A percentile compares a stretch with the other conserved stretches of the same genome.
phyloP scores from a whole-genome alignment of 2,329 filamentous ascomycete genomes.

The Taxawa tesnikishii region DNA sequence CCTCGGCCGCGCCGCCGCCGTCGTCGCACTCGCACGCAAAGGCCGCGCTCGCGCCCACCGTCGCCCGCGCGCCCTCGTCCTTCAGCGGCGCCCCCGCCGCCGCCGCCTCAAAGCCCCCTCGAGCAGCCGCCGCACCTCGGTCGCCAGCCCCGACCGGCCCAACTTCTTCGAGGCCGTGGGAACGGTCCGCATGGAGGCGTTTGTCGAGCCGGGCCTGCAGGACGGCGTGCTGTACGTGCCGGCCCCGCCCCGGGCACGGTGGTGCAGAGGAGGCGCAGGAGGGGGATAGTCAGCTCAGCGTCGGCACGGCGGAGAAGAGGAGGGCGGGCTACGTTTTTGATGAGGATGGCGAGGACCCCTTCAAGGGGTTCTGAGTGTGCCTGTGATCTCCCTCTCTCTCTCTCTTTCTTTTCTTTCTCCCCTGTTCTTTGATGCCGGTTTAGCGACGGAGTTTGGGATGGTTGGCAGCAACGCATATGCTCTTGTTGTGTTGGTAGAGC shows the following conservation, averaged over 20 bases:
- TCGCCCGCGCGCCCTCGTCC: neutral
- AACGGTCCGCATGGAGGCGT: constrained; percentile 93
- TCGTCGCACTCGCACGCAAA: constrained; percentile 22
- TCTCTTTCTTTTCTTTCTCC: too few species aligned
- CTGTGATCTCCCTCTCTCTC: too few species aligned
- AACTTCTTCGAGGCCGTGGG: constrained; percentile 80
- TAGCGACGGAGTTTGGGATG: too few species aligned
- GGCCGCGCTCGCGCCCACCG: neutral
- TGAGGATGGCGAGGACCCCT: constrained; percentile 21
- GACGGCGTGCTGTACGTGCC: constrained; percentile 19
- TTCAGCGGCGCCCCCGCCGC: neutral
- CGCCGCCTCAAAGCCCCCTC: neutral
- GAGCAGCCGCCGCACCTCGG: constrained; percentile 4
- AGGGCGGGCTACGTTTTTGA: constrained; percentile 21
- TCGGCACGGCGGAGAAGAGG: constrained; percentile 17
- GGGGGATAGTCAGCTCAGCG: constrained; percentile 16
- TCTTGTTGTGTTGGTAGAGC: too few species aligned
- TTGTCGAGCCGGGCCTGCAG: constrained; percentile 49
- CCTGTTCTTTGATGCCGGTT: too few species aligned
- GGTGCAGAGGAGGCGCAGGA: constrained; percentile 7
- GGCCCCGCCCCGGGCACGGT: constrained; percentile 11
- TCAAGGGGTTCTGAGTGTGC: constrained; percentile 22
- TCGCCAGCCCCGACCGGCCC: constrained; percentile 14
- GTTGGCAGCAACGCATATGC: too few species aligned
- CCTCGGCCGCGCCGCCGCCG: constrained; percentile 26